Conservation (phyloP, 1,284 basidiomycete genomes). For the Trametes hirsuta region DNA sequence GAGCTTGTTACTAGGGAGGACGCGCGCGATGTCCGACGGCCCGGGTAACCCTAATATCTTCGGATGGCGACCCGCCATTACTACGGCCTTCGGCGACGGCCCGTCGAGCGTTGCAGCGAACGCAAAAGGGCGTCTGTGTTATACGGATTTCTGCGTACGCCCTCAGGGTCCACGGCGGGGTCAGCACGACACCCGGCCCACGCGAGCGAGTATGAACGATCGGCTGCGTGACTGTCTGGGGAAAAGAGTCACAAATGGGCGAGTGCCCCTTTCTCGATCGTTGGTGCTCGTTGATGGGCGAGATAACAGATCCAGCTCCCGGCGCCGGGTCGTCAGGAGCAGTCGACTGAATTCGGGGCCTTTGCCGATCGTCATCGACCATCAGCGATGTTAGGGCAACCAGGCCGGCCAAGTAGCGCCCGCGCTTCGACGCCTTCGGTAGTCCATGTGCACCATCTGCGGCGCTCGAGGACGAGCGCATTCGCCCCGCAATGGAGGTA, state of each 20-base stretch:
- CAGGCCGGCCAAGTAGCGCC: conserved; percentile 15
- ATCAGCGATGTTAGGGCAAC: conserved; percentile 27
- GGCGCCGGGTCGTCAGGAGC: conserved; percentile 19
- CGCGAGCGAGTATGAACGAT: conserved; percentile 5
- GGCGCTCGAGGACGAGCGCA: conserved; percentile 15
- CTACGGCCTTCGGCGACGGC: conserved; percentile 20
- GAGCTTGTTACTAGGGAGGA: conserved; percentile 28
- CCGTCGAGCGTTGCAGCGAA: conserved; percentile 18
- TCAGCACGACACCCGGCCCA: neutral
- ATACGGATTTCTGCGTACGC: neutral
- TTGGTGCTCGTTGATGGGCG: conserved; percentile 21
- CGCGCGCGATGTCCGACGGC: conserved; percentile 19
- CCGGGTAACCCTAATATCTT: conserved; percentile 22
- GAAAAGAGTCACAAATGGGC: conserved; percentile 2
- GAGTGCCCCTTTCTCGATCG: conserved; percentile 15
- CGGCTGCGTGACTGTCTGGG: conserved; percentile 4
- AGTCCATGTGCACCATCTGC: conserved; percentile 12
- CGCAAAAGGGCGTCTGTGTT: neutral
- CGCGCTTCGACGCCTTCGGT: conserved; percentile 14
- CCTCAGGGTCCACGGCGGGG: neutral
- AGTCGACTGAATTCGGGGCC: conserved; percentile 20
- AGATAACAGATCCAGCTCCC: conserved; percentile 21
- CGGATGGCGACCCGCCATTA: conserved; percentile 25
- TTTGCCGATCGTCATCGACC: conserved; percentile 24
- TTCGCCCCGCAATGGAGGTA: conserved; percentile 16